Evolutionary conservation across 768 basidiomycete genomes (phyloP).

Genomic region (Russula sp.): DNA sequence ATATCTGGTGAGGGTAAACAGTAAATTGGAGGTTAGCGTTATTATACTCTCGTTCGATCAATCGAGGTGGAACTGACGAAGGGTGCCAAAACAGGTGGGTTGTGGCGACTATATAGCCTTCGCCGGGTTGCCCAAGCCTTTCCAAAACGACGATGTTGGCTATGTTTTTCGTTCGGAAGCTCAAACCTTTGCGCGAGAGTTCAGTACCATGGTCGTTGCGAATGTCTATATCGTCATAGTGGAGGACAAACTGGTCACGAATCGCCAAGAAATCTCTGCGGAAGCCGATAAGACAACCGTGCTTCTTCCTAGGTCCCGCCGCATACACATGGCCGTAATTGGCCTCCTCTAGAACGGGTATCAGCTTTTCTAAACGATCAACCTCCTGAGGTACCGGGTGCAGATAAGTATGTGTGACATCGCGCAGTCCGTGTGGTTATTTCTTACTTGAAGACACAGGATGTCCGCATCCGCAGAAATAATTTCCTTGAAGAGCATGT

Average conservation of each 20-base stretch:
- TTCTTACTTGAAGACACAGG: constrained; percentile 76
- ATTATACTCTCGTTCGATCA: neutral
- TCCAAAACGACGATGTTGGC: constrained; percentile 69
- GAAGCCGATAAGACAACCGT: constrained; percentile 84
- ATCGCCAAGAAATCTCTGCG: constrained; percentile 50
- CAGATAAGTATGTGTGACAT: neutral
- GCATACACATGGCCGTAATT: constrained; percentile 66
- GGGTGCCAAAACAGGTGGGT: constrained; percentile 98
- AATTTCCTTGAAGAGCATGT: constrained; percentile 78
- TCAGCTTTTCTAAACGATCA: constrained; percentile 70
- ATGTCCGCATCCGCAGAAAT: constrained; percentile 70
- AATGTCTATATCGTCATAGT: constrained; percentile 68
- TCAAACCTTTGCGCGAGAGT: constrained; percentile 48
- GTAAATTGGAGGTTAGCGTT: constrained; percentile 9
- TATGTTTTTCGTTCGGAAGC: constrained; percentile 77
- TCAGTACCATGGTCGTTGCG: constrained; percentile 39
- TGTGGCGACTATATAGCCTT: constrained; percentile 75
- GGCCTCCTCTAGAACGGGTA: constrained; percentile 61
- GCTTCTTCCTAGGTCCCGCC: constrained; percentile 70
- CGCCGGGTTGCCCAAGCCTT: constrained; percentile 39
- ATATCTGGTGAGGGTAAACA: constrained; percentile 44
- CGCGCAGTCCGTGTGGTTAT: constrained; percentile 13
- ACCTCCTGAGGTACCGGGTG: constrained; percentile 65
- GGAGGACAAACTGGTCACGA: constrained; percentile 48
- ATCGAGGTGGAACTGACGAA: constrained; percentile 46